These are phyloP conservation scores for Penicillium sp. DNA, from an alignment of 2,329 filamentous ascomycete genomes.

Conservation along the genomic window DNA sequence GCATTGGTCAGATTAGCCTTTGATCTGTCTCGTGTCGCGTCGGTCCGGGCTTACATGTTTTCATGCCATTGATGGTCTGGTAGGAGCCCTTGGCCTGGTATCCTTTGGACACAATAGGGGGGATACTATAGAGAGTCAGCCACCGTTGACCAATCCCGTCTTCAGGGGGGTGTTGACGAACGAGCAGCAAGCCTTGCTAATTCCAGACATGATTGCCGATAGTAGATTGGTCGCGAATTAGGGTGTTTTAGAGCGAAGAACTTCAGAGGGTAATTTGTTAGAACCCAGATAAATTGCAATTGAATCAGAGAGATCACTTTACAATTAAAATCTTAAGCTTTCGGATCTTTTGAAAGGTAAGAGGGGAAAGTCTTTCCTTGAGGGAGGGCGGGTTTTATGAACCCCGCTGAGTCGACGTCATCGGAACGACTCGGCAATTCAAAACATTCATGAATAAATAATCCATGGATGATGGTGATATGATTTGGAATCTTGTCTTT, in stretches of 20 bases:
- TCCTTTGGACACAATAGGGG: conserved; percentile 42
- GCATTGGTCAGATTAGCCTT: conserved; percentile 2
- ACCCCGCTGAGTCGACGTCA: conserved; percentile 24
- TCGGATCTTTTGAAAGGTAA: not conserved
- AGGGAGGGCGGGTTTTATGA: not conserved
- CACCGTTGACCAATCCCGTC: not conserved
- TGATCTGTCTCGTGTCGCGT: not conserved
- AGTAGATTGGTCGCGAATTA: conserved; percentile 21
- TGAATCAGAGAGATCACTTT: not conserved
- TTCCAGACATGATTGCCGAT: conserved; percentile 37
- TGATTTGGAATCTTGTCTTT: too few species aligned
- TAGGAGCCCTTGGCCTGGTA: conserved; percentile 62
- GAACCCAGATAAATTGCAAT: not conserved
- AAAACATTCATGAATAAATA: not conserved
- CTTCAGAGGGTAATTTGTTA: not conserved
- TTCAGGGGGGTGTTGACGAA: conserved; percentile 23
- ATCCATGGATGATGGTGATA: not conserved
- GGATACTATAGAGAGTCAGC: conserved; percentile 34
- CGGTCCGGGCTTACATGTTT: conserved; percentile 51
- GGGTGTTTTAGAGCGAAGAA: not conserved
- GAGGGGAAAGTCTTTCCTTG: not conserved
- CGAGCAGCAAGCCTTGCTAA: conserved; percentile 50
- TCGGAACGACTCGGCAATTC: conserved; percentile 15
- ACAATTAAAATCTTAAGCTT: not conserved
- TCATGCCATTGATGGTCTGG: conserved; percentile 60